Base-by-base conservation (phyloP, 305 asterid genomes). In the Ilex paraguariensis region DNA sequence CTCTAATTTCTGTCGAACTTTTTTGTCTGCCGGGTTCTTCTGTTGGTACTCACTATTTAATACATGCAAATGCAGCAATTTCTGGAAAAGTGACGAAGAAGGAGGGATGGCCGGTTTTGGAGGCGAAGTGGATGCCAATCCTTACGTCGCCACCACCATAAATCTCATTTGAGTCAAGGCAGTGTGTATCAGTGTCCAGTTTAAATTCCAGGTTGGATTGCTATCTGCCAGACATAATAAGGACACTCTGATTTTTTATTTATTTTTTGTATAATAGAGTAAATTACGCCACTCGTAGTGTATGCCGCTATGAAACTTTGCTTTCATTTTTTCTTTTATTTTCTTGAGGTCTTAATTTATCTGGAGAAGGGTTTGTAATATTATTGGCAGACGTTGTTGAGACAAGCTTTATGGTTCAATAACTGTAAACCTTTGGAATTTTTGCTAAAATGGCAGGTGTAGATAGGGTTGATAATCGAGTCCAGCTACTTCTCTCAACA, bases 71-170 rank as follows among this genome's bases (percentile, higher is more conserved):
- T 77, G 70, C 91, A 90, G 97, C 85, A 54, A 84, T 59, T 87
- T 64, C 86, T 90, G 97, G 97, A 90, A 87, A 79, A 63, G 79
- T 57, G 96, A 90, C 61, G 96, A 90, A 2, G 97, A 88, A 61
- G 91, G 84, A 64, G 90, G 91, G 67, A 60, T 81, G 75, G 82
- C 73, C 21, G 87, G 87, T 59, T 73, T 87, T 55, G 95, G 78
- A 64, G 86, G 89, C 11, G 97, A 90, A 16, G 77, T 86, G 5
- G 97, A 82, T 50, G 70, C 86, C 57, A 84, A 90, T 77, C 96
- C 97, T 67, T 90, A 90, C 8, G 96, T 90, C 80, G 87, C 93
- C 69, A 87, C 85, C 84, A 85, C 97, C 70, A 78, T 90, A 69
- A 90, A 90, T 81, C 96, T 90, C 68, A 67, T 78, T 61, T 90